phyloP scores from a whole-genome alignment of 139 green algal species.

The Micromonas commoda region DNA sequence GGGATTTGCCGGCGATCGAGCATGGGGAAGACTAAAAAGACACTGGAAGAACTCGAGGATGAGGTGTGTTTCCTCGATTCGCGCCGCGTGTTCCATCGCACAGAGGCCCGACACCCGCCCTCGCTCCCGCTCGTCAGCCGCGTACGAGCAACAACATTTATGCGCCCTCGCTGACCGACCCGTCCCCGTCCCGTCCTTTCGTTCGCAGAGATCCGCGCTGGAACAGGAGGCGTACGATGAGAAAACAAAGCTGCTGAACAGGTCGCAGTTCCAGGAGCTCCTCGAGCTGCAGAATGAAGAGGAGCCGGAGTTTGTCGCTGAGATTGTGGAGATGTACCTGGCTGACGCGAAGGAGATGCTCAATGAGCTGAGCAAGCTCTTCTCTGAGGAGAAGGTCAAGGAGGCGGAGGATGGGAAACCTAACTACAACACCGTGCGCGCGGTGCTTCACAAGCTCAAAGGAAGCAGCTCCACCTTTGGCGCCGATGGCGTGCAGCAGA shows the following conservation, averaged over 20 bases:
- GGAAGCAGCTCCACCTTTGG: constrained; percentile 4
- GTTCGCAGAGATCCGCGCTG: neutral
- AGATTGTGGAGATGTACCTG: constrained; percentile 23
- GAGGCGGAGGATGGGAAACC: neutral
- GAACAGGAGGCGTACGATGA: constrained; percentile 20
- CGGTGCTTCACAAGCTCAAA: constrained; percentile 13
- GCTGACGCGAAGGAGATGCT: constrained; percentile 2
- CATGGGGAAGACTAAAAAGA: neutral
- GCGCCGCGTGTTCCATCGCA: neutral
- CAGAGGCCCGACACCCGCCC: too few relatives aligned
- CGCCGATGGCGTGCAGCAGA: neutral
- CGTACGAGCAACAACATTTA: neutral
- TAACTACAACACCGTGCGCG: neutral
- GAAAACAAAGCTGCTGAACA: constrained; percentile 8
- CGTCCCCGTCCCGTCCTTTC: neutral
- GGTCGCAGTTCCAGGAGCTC: constrained; percentile 11
- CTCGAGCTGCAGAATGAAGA: constrained; percentile 15
- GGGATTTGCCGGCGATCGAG: neutral
- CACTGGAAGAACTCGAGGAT: neutral
- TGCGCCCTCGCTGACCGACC: too few relatives aligned
- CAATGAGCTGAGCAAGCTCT: neutral
- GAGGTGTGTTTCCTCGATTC: neutral
- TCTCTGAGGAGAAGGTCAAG: neutral
- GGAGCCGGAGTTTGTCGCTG: constrained; percentile 15
- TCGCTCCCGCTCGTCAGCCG: neutral